A percentile compares a stretch with the other conserved stretches of the same genome.
Evolutionary conservation across 1,139 yeast species (phyloP).

Genomic region (Yamadazyma buinensis): DNA sequence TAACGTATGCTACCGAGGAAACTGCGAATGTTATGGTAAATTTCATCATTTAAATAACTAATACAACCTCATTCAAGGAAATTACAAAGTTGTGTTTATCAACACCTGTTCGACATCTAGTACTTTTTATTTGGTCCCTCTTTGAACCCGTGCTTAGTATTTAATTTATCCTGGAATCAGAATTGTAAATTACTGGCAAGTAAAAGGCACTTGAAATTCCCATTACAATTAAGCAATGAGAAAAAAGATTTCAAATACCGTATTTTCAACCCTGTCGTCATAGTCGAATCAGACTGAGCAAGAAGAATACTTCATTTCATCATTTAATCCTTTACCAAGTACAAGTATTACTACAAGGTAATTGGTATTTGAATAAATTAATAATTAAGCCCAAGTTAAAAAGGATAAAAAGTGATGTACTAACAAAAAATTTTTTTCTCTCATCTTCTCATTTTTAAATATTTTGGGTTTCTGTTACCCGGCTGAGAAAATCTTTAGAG

Average conservation of each 20-base stretch:
- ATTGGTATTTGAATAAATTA: constrained; percentile 1
- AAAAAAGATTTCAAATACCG: constrained; percentile 33
- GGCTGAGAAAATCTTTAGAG: too few relatives aligned
- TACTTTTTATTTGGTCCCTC: too few relatives aligned
- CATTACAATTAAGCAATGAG: too few relatives aligned
- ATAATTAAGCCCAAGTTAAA: constrained; percentile 16
- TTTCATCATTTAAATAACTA: constrained; percentile 63
- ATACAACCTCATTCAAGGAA: too few relatives aligned
- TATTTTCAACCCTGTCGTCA: constrained; percentile 78
- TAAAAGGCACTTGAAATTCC: constrained; percentile 41
- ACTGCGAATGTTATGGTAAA: constrained; percentile 82
- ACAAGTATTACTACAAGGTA: too few relatives aligned
- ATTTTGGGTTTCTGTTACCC: constrained; percentile 2
- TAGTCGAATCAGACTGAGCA: constrained; percentile 83
- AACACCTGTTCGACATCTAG: too few relatives aligned
- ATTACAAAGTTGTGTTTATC: too few relatives aligned
- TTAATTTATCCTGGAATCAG: constrained; percentile 44
- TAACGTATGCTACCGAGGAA: constrained; percentile 84
- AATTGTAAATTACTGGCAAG: constrained; percentile 81
- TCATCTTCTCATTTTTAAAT: constrained; percentile 2
- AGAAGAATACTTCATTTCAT: constrained; percentile 66
- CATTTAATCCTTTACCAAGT: constrained; percentile 19
- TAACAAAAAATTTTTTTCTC: constrained; percentile 1
- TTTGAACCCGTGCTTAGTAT: constrained; percentile 20
- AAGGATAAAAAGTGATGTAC: constrained; percentile 3